Conservation (phyloP, 331 rosid species). For the Prunus yedoensis region DNA sequence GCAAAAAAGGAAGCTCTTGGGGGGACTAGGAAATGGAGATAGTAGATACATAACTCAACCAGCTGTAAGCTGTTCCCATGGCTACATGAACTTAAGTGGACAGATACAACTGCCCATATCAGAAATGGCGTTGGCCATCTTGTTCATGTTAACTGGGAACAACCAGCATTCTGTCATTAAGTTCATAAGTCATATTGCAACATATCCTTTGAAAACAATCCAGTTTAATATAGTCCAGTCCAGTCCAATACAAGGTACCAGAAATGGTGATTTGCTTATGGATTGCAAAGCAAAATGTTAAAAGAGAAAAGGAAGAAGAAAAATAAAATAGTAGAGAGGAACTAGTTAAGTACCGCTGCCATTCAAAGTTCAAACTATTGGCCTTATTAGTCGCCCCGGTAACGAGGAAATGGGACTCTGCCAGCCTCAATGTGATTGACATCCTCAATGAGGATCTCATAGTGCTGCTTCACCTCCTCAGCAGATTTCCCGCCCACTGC, state of each 20-base stretch:
- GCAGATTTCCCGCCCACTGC: conserved; percentile 66
- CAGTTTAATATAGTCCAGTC: no score
- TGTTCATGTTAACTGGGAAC: neutral
- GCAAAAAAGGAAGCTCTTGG: no score
- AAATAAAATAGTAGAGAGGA: neutral
- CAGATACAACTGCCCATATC: neutral
- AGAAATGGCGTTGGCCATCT: neutral
- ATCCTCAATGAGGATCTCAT: conserved; percentile 68
- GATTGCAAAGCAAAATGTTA: neutral
- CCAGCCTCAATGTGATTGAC: conserved; percentile 68
- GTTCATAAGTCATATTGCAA: neutral
- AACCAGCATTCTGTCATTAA: neutral
- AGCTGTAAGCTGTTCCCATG: no score
- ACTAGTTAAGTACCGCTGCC: neutral
- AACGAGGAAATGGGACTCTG: conserved; percentile 58
- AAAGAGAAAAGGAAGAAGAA: neutral
- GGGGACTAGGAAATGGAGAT: conserved; percentile 3
- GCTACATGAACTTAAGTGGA: neutral
- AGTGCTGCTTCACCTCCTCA: conserved; percentile 72
- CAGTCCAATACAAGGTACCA: neutral
- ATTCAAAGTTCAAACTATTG: neutral
- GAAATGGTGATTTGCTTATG: neutral
- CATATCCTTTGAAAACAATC: neutral
- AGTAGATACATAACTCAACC: no score
- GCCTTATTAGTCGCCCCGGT: conserved; percentile 35